Percentiles rank a stretch among this genome's conserved stretches.
Conservation (phyloP, 176 grass and related monocot species). For the Avena insularis region DNA sequence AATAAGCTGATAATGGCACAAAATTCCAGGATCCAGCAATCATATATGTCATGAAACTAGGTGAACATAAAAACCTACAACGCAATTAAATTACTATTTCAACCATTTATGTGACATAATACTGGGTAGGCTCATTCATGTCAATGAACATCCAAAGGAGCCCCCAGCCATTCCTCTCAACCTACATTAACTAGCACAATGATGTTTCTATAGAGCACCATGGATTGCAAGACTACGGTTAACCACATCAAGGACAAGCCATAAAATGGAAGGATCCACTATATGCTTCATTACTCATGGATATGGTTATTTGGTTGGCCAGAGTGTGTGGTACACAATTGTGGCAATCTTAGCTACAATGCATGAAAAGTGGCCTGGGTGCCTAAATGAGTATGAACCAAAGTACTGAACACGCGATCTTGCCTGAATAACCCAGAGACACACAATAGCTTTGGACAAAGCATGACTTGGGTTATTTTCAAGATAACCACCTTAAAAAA, state of each 20-base stretch:
- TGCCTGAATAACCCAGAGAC: not conserved
- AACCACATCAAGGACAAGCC: not conserved
- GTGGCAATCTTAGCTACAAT: not conserved
- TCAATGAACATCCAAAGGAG: not conserved
- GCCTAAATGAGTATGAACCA: not conserved
- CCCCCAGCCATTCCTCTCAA: not conserved
- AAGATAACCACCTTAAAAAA: not conserved
- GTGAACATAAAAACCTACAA: not conserved
- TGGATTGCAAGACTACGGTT: not conserved
- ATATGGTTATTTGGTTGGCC: constrained; percentile 4
- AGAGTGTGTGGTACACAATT: not conserved
- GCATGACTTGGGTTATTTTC: no score
- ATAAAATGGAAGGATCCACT: constrained; percentile 4
- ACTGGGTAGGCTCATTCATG: not conserved
- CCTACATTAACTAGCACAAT: constrained; percentile 12
- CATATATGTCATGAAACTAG: constrained; percentile 11
- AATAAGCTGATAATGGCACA: not conserved
- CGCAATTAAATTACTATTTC: not conserved
- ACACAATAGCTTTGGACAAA: no score
- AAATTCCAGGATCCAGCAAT: not conserved
- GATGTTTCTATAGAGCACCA: not conserved
- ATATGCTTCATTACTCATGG: constrained; percentile 6
- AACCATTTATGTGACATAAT: not conserved
- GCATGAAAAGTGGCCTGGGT: constrained; percentile 4
- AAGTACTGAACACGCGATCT: not conserved